phyloP scores from a whole-genome alignment of 2,329 filamentous ascomycete species.

The Colletotrichum agaves region DNA sequence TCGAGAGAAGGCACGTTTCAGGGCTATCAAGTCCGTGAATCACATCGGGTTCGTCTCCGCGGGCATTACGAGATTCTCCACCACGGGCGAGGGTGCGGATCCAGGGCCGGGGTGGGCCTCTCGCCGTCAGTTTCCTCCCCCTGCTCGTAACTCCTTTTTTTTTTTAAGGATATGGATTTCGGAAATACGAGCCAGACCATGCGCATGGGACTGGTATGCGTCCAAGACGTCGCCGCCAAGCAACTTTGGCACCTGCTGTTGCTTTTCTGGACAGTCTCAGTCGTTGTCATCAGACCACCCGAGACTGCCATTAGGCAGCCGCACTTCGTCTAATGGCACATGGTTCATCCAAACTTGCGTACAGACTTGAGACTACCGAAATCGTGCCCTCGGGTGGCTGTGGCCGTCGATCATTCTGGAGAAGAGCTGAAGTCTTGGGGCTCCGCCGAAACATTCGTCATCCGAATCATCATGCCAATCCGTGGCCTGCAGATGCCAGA shows the following conservation, averaged over 20 bases:
- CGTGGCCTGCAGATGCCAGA: not conserved
- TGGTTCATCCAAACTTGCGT: conserved; percentile 22
- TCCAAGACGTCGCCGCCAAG: not conserved
- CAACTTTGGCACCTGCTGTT: not conserved
- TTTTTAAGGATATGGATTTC: conserved; percentile 28
- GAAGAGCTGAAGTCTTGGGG: conserved; percentile 2
- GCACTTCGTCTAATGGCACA: not conserved
- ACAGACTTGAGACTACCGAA: conserved; percentile 5
- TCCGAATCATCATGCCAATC: conserved; percentile 2
- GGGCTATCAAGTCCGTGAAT: conserved; percentile 9
- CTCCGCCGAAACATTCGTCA: not conserved
- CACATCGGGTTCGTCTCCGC: conserved; percentile 1
- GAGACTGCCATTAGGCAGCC: conserved; percentile 6
- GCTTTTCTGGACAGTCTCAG: not conserved
- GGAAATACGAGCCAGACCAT: conserved; percentile 29
- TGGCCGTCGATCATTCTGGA: conserved; percentile 29
- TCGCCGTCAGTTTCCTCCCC: not conserved
- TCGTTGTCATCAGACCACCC: conserved; percentile 7
- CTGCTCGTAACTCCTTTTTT: conserved; percentile 25
- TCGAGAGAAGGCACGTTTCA: conserved; percentile 29
- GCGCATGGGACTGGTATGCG: conserved; percentile 17
- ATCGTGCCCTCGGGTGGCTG: conserved; percentile 22
- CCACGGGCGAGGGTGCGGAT: conserved; percentile 7
- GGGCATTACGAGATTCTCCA: conserved; percentile 13
- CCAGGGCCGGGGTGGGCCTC: conserved; percentile 11